Evolutionary conservation across 768 basidiomycete species (phyloP), one percentile per base, ranked within the genome.

Genomic region (Phylloporus rhodoxanthus): DNA sequence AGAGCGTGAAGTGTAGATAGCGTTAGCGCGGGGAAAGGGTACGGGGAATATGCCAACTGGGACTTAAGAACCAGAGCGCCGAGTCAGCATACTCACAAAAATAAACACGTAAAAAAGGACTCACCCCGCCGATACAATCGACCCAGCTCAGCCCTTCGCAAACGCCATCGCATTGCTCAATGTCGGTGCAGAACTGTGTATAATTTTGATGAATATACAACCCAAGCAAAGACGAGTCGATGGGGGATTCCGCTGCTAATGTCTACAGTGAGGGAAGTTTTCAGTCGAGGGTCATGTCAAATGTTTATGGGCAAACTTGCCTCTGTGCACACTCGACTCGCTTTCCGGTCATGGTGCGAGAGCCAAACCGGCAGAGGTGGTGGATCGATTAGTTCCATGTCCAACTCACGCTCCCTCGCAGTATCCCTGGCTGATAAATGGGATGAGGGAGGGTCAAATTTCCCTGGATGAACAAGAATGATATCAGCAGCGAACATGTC

Each of bases 131-230:
- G 54, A 80, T 79, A 1, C 77, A 76, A 60, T 94, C 91, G 9
- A 81, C 71, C 77, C 80, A 84, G 55, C 90, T 92, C 51, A 93
- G 66, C 70, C 80, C 82, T 39, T 91, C 91, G 8, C 79, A 74
- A 11, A 92, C 64, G 3, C 75, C 78, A 4, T 77, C 78, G 56
- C 82, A 84, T 45, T 97, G 76, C 7, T 92, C 88, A 4, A 92
- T 66, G 32, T 85, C 80, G 36, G 76, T 71, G 61, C 89, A 93
- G 61, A 90, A 98, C 48, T 85, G 84, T 0, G 85, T 77, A 57
- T 94, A 91, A 62, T 96, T 98, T 66, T 98, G 93, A 57, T 99
- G 96, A 8, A 94, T 75, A 63, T 97, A 99, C 7, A 95, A 68
- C 3, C 85, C 85, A 54, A 93, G 87, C 2, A 97, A 72, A 2